Evolutionary conservation across 139 green algal genomes (phyloP), one percentile per base, ranked within the genome.

Genomic region (Tetraselmis chui): DNA sequence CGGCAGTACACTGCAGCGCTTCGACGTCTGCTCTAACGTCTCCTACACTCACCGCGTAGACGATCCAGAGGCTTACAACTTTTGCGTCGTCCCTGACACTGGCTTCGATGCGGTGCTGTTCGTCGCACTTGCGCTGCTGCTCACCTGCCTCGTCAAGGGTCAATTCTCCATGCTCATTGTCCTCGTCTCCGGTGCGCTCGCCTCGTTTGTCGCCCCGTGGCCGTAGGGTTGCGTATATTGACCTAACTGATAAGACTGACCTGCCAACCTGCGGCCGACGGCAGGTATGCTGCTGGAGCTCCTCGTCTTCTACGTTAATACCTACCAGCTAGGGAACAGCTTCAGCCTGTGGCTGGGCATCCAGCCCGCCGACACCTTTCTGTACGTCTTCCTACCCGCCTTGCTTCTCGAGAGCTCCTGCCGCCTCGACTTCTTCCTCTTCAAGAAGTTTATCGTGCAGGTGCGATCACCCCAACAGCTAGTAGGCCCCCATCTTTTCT

Each of bases 401-500:
- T 84, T 94, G 81, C 79, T 94, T 28, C 78, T 94, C 67, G 92
- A 95, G 74, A 82, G 88, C 23, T 86, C 90, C 0, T 84, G 92
- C n/a, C 83, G 90, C 0, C 94, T 98, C 5, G 94, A 98, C 83
- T 97, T 93, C 77, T 98, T 93, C 87, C 88, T 97, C 81, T 94
- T 98, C 76, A 91, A 92, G 2, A 95, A 96, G 18, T 67, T 67
- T 18, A 67, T 67, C 45, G 45, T 67, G 45, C 45, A 67, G 45
- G 45, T 18, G 18, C 5, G 11, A 5, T 67, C 45, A 5, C 45
- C 45, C 45, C 45, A n/a, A n/a, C n/a, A n/a, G n/a, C n/a, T n/a
- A n/a, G n/a, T n/a, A n/a, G n/a, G n/a, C n/a, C n/a, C n/a, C n/a
- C n/a, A n/a, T n/a, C n/a, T n/a, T n/a, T n/a, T n/a, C n/a, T n/a